These are phyloP conservation scores for Lasiodiplodia citricola DNA, from an alignment of 2,329 filamentous ascomycete genomes.

Conservation along the genomic window DNA sequence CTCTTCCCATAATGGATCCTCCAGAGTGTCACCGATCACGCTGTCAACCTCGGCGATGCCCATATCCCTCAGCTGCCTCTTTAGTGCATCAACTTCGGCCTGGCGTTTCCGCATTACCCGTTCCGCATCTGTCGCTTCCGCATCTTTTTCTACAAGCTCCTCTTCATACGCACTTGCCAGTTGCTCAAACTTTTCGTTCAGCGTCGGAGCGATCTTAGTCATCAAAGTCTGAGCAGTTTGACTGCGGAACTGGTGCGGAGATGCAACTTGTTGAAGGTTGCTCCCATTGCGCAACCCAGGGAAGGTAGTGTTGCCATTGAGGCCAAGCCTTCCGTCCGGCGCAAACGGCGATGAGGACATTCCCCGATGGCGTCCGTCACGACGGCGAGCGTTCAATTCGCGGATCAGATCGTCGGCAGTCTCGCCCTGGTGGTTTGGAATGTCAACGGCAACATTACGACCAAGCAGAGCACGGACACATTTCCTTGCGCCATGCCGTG, in stretches of 20 bases:
- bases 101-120: conserved; percentile 64
- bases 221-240: conserved; percentile 64
- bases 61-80: conserved; percentile 62
- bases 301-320: conserved; percentile 37
- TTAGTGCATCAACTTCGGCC: conserved; percentile 67
- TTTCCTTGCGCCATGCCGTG: conserved; percentile 85
- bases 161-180: conserved; percentile 67
- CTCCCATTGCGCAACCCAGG: conserved; percentile 13
- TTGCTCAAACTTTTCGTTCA: conserved; percentile 53
- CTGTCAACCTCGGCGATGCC: conserved; percentile 45
- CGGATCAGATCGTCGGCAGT: conserved; percentile 86
- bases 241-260: conserved; percentile 42
- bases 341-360: conserved; percentile 73
- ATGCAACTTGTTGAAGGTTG: conserved; percentile 1
- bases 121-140: conserved; percentile 53
- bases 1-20: conserved; percentile 43
- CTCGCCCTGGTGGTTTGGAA: conserved; percentile 80
- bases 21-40: conserved; percentile 54
- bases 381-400: conserved; percentile 69
- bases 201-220: conserved; percentile 64
- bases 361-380: conserved; percentile 64
- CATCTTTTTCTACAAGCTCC: conserved; percentile 75
- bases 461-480: conserved; percentile 69
- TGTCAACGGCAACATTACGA: conserved; percentile 81
- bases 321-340: conserved; percentile 33